Evolutionary conservation across 257 asterid genomes (phyloP).

Genomic region (Solanum sejunctum): DNA sequence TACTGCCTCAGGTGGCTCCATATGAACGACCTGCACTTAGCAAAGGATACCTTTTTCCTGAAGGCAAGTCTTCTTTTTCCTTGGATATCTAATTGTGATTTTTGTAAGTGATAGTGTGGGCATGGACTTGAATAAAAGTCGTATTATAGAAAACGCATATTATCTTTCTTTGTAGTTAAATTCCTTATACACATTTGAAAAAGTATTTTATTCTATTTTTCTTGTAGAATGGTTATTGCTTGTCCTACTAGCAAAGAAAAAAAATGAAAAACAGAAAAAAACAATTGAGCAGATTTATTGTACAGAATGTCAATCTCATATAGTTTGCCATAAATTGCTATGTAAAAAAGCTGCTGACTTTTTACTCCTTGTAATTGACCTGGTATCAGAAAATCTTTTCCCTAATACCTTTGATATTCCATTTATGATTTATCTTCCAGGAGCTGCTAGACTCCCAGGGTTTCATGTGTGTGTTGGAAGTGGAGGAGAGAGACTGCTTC

Average conservation of each 20-base stretch:
- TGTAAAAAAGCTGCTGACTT: not conserved
- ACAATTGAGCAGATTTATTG: not conserved
- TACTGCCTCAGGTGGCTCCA: conserved; percentile 78
- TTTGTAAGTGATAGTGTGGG: not conserved
- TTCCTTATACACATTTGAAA: not conserved
- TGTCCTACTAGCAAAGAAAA: not conserved
- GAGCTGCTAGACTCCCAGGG: conserved; percentile 94
- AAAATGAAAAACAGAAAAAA: not conserved
- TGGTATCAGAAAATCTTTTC: not conserved
- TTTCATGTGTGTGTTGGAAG: conserved; percentile 93
- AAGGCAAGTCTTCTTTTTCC: conserved; percentile 45
- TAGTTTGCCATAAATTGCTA: not conserved
- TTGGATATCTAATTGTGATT: not conserved
- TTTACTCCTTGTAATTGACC: not conserved
- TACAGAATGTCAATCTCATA: not conserved
- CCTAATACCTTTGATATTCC: not conserved
- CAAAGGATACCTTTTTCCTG: conserved; percentile 88
- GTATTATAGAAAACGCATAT: not conserved
- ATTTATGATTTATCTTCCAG: conserved; percentile 18
- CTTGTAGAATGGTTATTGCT: not conserved
- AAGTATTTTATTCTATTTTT: not conserved
- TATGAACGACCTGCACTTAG: conserved; percentile 99
- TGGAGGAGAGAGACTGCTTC: conserved; percentile 95
- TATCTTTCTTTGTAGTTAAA: not conserved
- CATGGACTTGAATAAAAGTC: not conserved